These are phyloP conservation scores for Colletotrichum australisinense DNA, from an alignment of 2,329 filamentous ascomycete genomes.

Conservation along the genomic window DNA sequence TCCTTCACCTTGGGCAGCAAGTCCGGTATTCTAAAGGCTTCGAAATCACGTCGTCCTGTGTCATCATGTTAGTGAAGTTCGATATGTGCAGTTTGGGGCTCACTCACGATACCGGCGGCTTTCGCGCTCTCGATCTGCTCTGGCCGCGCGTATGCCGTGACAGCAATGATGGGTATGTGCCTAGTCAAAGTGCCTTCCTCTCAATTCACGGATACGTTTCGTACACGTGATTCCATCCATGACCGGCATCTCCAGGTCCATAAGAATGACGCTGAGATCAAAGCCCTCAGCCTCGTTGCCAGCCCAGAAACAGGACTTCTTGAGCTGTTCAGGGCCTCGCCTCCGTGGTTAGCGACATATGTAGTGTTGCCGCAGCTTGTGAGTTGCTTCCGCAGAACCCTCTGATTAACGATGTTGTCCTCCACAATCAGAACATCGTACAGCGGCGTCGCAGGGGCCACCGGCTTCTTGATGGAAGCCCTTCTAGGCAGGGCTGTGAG, in stretches of 20 bases:
- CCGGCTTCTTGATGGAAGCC: slow-evolving; percentile 5
- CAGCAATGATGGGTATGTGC: slow-evolving; percentile 83
- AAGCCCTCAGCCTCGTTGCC: slow-evolving; percentile 58
- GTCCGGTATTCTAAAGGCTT: slow-evolving; percentile 82
- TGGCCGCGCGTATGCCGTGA: slow-evolving; percentile 82
- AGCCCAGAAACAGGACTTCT: slow-evolving; percentile 67
- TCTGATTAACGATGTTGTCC: slow-evolving; percentile 76
- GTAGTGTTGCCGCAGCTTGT: slow-evolving; percentile 70
- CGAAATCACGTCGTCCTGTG: slow-evolving; percentile 77
- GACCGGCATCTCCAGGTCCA: slow-evolving; percentile 87
- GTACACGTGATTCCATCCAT: slow-evolving; percentile 86
- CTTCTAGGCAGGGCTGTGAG: slow-evolving; percentile 14
- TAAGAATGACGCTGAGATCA: slow-evolving; percentile 76
- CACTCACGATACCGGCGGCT: slow-evolving; percentile 76
- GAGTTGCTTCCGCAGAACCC: slow-evolving; percentile 71
- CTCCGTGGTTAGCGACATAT: slow-evolving; percentile 73
- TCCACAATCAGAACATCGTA: slow-evolving; percentile 72
- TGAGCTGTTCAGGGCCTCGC: slow-evolving; percentile 68
- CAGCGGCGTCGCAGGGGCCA: neutral
- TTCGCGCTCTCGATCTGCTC: slow-evolving; percentile 80
- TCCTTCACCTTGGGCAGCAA: slow-evolving; percentile 75
- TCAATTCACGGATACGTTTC: slow-evolving; percentile 75
- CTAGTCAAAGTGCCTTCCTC: slow-evolving; percentile 67
- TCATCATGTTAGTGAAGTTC: neutral
- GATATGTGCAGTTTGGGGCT: slow-evolving; percentile 1